phyloP scores from a whole-genome alignment of 1,284 basidiomycete genomes.

The Trichosporon asahii region DNA sequence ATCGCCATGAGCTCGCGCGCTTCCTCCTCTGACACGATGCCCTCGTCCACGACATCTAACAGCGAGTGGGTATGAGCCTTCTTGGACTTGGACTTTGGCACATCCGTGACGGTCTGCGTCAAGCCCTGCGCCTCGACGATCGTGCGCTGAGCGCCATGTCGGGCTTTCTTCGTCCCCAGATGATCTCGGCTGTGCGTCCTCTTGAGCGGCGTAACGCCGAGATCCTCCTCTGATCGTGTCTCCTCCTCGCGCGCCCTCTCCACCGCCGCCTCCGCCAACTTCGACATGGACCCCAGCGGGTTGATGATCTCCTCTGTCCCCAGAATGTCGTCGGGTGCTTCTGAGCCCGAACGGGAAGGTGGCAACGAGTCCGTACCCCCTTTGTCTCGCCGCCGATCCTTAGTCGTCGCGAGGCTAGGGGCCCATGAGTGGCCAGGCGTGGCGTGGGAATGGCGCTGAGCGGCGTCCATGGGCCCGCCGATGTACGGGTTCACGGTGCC shows the following conservation, averaged over 20 bases:
- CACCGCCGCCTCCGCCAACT: conserved; percentile 52
- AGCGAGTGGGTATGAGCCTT: conserved; percentile 47
- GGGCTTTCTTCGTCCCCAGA: conserved; percentile 26
- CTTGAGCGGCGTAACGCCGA: conserved; percentile 4
- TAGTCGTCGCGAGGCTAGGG: not conserved
- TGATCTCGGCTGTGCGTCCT: conserved; percentile 16
- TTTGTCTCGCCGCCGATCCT: not conserved
- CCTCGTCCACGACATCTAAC: conserved; percentile 52
- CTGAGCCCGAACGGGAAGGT: conserved; percentile 42
- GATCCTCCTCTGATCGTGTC: not conserved
- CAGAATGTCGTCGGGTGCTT: conserved; percentile 42
- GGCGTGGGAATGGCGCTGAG: not conserved
- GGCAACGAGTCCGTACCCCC: conserved; percentile 32
- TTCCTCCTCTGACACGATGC: conserved; percentile 71
- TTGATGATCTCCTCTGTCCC: conserved; percentile 46
- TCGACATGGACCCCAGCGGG: conserved; percentile 48
- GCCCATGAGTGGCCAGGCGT: not conserved
- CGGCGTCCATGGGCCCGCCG: not conserved
- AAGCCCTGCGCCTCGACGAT: conserved; percentile 42
- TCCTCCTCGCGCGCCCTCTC: conserved; percentile 48
- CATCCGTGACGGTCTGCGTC: conserved; percentile 30
- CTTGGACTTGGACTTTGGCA: conserved; percentile 32
- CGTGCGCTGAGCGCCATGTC: conserved; percentile 25
- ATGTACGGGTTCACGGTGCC: not conserved
- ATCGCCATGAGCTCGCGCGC: conserved; percentile 78